Base-by-base conservation (phyloP, 805 yeast species). In the Jamesozyma gamospora region DNA sequence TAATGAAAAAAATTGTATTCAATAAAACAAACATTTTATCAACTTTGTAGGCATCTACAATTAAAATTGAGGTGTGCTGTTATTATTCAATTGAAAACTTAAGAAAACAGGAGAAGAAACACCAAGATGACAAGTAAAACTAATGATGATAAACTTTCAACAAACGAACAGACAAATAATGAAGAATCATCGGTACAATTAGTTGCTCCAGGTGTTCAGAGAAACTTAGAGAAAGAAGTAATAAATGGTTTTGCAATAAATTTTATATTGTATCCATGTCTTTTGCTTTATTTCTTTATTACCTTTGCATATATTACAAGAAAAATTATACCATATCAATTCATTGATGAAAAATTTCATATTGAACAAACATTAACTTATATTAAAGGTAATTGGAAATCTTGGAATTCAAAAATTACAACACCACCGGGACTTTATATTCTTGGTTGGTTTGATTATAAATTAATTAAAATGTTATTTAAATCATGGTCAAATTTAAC, bases 381-480 rank as follows among this genome's bases (percentile, higher is more conserved):
- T 53, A 72, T 85, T 43, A 48, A 56, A 1, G 81, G 80, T 11
- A 65, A 75, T 37, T 86, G 77, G 63, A 39, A 46, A n/a, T 51
- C 64, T 1, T 87, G 95, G 95, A 86, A 92, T 58, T 70, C 77
- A 11, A 88, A 90, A 55, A 86, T 92, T 55, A 90, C 98, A 2
- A 92, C 98, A 0, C 98, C 98, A 1, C 97, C 97, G 1, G 98
- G 97, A 0, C 64, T 90, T 14, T 90, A 92, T 55, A 36, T 69
- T 3, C 45, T 77, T 11, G 72, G 73, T 2, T 63, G 58, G 47
- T 7, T 63, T 1, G 63, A 60, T 49, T 48, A 63, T 16, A 52
- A 57, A 37, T 62, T 28, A 32, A 45, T 14, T 18, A 51, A 24
- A 16, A 45, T 45, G 28, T 48, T 7, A 32, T 52, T 45, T 49